phyloP scores from a whole-genome alignment of 345 rosid genomes.

The Xanthoceras sorbifolium region DNA sequence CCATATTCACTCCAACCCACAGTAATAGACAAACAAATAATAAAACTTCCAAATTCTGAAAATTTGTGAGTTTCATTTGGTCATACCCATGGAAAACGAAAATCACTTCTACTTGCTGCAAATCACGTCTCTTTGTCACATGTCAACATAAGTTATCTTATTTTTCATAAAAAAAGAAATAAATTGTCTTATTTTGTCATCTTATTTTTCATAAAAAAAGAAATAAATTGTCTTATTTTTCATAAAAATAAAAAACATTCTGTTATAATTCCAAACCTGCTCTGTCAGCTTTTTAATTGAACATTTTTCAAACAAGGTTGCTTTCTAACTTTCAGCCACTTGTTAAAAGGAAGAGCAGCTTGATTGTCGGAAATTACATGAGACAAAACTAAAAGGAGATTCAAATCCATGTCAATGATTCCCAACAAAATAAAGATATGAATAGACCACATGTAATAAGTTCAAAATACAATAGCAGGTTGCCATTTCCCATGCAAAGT shows the following conservation, averaged over 20 bases:
- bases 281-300: not conserved
- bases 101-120: not conserved
- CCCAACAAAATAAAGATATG: not conserved
- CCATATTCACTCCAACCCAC: not conserved
- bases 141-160: no score
- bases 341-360: no score
- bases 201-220: not conserved
- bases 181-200: no score
- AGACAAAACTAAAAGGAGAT: not conserved
- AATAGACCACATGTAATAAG: not conserved
- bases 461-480: not conserved
- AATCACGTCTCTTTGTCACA: not conserved
- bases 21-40: not conserved
- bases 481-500: not conserved
- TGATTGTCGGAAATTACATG: no score
- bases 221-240: not conserved
- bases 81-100: not conserved
- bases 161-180: not conserved
- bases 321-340: no score
- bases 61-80: not conserved
- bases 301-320: not conserved
- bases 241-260: not conserved
- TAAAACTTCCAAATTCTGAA: not conserved
- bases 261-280: not conserved
- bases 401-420: not conserved